phyloP scores from a whole-genome alignment of 805 yeast genomes.

The Nakazawaea wyomingensis region DNA sequence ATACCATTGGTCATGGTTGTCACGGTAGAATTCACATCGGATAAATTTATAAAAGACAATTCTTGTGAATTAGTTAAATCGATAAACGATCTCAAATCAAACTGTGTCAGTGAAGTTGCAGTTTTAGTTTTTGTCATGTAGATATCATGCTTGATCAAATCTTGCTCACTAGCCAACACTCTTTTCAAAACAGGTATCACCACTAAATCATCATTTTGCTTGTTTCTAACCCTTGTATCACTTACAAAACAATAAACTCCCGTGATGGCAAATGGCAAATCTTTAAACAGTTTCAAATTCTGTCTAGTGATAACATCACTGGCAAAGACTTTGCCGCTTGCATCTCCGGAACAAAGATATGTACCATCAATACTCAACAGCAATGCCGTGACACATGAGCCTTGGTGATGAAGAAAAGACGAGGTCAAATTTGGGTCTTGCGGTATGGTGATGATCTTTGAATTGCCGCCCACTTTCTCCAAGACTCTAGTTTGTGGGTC shows the following conservation, averaged over 20 bases:
- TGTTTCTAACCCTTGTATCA: background rate
- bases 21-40: constrained; percentile 35
- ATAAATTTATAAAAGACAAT: constrained; percentile 40
- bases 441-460: constrained; percentile 42
- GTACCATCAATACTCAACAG: constrained; percentile 73
- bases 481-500: constrained; percentile 30
- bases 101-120: constrained; percentile 16
- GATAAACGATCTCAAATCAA: constrained; percentile 46
- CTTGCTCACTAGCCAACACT: constrained; percentile 38
- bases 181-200: constrained; percentile 65
- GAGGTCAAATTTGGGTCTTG: constrained; percentile 45
- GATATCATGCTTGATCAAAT: constrained; percentile 39
- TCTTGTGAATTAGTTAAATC: constrained; percentile 46
- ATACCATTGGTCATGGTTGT: constrained; percentile 15
- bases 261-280: constrained; percentile 23
- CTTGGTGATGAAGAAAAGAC: constrained; percentile 51
- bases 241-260: constrained; percentile 17
- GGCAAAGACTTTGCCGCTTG: constrained; percentile 58
- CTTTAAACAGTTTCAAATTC: constrained; percentile 50
- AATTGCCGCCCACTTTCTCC: constrained; percentile 58
- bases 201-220: background rate
- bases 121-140: too few relatives aligned
- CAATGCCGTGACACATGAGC: constrained; percentile 43
- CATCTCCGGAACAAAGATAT: constrained; percentile 65
- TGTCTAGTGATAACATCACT: constrained; percentile 71